A percentile compares a stretch with the other conserved stretches of the same genome.
Conservation (phyloP, 176 grass and related monocot species). For the Eremochloa ophiuroides region DNA sequence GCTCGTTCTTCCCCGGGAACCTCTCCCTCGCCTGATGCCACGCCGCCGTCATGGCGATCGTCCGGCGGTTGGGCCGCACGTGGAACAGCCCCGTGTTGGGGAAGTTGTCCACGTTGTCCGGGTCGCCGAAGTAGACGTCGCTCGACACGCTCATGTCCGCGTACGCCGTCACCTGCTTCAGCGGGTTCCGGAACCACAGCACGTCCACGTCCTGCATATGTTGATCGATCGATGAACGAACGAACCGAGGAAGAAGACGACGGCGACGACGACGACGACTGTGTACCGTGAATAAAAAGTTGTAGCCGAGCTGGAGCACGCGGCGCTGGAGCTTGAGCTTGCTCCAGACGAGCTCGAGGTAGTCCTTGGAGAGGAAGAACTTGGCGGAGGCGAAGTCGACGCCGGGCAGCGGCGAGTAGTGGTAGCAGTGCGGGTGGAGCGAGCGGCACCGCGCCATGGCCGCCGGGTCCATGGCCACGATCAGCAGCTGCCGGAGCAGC, state of each 20-base stretch:
- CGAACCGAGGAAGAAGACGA: too few species aligned
- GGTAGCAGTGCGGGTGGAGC: slow-evolving; percentile 66
- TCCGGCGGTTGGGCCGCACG: slow-evolving; percentile 38
- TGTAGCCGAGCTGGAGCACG: slow-evolving; percentile 74
- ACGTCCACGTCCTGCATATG: slow-evolving; percentile 85
- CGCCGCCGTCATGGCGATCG: slow-evolving; percentile 42
- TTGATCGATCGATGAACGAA: too few species aligned
- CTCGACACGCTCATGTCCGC: slow-evolving; percentile 62
- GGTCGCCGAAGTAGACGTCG: slow-evolving; percentile 54
- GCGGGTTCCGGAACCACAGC: slow-evolving; percentile 70
- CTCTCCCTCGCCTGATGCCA: slow-evolving; percentile 37
- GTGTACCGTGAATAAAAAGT: slow-evolving; percentile 76
- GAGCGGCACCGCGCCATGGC: slow-evolving; percentile 44
- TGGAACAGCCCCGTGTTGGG: slow-evolving; percentile 81
- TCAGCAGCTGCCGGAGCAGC: slow-evolving; percentile 53
- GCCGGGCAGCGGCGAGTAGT: slow-evolving; percentile 31
- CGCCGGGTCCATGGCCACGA: slow-evolving; percentile 63
- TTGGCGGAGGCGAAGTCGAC: slow-evolving; percentile 54
- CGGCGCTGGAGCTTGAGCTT: slow-evolving; percentile 61
- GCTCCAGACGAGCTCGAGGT: slow-evolving; percentile 73
- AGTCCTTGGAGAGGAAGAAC: slow-evolving; percentile 56
- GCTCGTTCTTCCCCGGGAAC: slow-evolving; percentile 51
- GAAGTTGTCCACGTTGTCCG: slow-evolving; percentile 38
- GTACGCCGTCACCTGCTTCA: slow-evolving; percentile 59
- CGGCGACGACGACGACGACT: too few species aligned